Evolutionary conservation across 176 grass and related monocot genomes (phyloP), one percentile per base, ranked within the genome.

Genomic region (Zoysia japonica): DNA sequence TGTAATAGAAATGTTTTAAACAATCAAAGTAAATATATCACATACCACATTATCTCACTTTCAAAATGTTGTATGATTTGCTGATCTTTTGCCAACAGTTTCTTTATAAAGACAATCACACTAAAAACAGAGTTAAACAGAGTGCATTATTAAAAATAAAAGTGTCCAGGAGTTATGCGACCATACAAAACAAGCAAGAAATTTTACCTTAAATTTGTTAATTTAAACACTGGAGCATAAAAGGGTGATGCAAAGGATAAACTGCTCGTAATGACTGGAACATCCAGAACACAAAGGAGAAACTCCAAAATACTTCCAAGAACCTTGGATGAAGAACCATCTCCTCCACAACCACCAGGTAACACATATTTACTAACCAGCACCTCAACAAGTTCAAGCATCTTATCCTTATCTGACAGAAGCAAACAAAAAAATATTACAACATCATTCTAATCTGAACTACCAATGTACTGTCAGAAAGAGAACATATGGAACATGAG

Each of bases 221-320:
- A 37, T 62, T 90, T 71, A 65, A 97, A 97, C 52, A 88, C 87
- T 43, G 88, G 91, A 64, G 51, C 60, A 87, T 97, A 94, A 65
- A 92, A 83, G 48, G 61, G 65, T 37, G 71, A 83, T 77, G 91
- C 67, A 8, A 78, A 54, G n/a, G 68, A 59, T 67, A 97, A 78
- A 82, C 93, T 83, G 54, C 6, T 78, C 71, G 86, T 73, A 68
- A 93, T 79, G 41, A 79, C 43, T 68, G 90, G 88, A 85, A 89
- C 68, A 93, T 97, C 91, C 61, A 97, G 86, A 93, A 91, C 77
- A 80, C 74, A 85, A 68, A 93, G 86, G 68, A 97, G 81, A 61
- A 93, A 80, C 40, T 88, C 77, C 89, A 97, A 89, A 75, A 97
- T 75, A 61, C 81, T 93, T 61, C 59, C 80, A 61, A 84, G 79